Conservation (phyloP, 2,329 filamentous ascomycete genomes). For the Ophiostoma tasmaniense region DNA sequence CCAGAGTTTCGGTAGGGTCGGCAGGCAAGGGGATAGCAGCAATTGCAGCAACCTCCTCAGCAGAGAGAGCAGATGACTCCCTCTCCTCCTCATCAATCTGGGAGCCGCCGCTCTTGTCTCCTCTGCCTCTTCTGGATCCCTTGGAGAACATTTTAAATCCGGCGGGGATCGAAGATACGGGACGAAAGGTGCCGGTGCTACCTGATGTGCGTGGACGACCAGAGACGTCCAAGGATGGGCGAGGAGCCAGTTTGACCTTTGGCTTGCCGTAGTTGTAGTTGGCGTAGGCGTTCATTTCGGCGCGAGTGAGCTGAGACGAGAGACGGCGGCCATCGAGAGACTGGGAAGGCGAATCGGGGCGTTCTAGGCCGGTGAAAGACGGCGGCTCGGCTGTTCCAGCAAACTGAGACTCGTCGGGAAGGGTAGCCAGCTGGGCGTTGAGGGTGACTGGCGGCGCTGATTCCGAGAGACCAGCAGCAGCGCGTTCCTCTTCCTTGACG, state of each 20-base stretch:
- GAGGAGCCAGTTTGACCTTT: constrained; percentile 82
- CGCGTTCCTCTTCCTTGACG: constrained; percentile 29
- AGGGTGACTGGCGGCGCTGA: constrained; percentile 38
- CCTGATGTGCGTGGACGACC: constrained; percentile 53
- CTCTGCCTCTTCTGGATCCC: constrained; percentile 41
- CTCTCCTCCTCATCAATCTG: constrained; percentile 9
- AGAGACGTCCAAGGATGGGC: constrained; percentile 62
- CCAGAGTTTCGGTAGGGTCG: constrained; percentile 24
- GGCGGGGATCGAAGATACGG: constrained; percentile 70
- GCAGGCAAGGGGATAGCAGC: constrained; percentile 28
- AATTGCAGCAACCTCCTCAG: not conserved
- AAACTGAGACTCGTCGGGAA: constrained; percentile 43
- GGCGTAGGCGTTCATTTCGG: constrained; percentile 42
- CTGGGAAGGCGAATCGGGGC: constrained; percentile 41
- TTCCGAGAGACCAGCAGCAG: constrained; percentile 17
- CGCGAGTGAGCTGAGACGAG: constrained; percentile 45
- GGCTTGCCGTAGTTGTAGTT: constrained; percentile 53
- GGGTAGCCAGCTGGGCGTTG: constrained; percentile 43
- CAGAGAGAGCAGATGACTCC: not conserved
- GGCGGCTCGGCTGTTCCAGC: constrained; percentile 38
- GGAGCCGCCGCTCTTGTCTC: constrained; percentile 24
- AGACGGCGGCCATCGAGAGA: constrained; percentile 37
- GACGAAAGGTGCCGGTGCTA: constrained; percentile 53
- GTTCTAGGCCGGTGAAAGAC: constrained; percentile 12
- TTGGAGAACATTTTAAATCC: constrained; percentile 65